Base-by-base conservation (phyloP, 1,284 basidiomycete species). In the Cutaneotrichosporon sp. region DNA sequence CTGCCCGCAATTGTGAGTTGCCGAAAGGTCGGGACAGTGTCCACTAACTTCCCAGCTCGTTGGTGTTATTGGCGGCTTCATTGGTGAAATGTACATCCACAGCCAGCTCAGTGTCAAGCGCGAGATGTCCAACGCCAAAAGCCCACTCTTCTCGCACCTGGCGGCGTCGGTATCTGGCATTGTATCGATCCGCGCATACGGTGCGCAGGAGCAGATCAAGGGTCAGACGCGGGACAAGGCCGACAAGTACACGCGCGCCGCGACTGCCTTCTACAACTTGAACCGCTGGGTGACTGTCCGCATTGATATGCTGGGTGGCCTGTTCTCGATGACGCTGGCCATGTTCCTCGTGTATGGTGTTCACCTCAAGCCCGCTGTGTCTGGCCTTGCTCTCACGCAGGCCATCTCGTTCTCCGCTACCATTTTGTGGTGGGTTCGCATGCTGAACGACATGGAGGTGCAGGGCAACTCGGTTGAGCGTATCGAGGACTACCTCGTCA, bases 31-130 rank as follows among this genome's bases (percentile, higher is more conserved):
- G 33, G 7, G 5, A 14, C 31, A 1, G 14, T 8, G 22, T n/a
- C n/a, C 16, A 25, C 46, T 48, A 35, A 22, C 25, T 17, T 5
- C 29, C 14, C 47, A 65, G 63, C 31, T 61, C 51, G 74, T 83
- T 22, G 75, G 77, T 9, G 60, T 71, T 4, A 17, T 81, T 6
- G 82, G 81, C 20, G 77, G 68, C 7, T 73, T 76, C 67, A 71
- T 79, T 27, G 81, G 77, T 25, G 68, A 76, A 60, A 61, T 78
- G 19, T 79, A 77, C 61, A 85, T 88, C 63, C 81, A 82, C 61
- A 83, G 83, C 16, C 87, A 89, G 67, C 75, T 88, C 24, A 81
- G 83, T 12, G 84, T 88, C 42, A 89, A 88, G 66, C 64, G 71
- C 45, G 82, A 86, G 65, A 83, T 83, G 83, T 82, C 80, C 34